Percentiles rank a stretch among this genome's conserved stretches.
Conservation (phyloP, 768 basidiomycete species). For the Collybiopsis luxurians region DNA sequence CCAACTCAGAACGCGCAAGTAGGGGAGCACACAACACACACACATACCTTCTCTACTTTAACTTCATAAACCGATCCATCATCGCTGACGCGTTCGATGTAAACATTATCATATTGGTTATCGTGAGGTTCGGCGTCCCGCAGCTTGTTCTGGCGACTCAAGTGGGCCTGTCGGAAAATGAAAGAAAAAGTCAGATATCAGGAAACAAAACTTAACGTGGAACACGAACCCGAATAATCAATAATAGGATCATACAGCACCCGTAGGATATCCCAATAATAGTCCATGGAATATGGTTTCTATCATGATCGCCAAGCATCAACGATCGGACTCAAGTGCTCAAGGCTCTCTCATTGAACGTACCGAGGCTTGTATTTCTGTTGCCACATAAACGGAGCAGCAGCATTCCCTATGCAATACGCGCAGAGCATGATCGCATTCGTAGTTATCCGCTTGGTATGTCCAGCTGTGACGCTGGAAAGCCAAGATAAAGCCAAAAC, state of each 20-base stretch:
- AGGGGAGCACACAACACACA: conserved; percentile 2
- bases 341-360: conserved; percentile 3
- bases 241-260: conserved; percentile 43
- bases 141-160: conserved; percentile 59
- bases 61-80: conserved; percentile 53
- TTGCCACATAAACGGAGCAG: conserved; percentile 73
- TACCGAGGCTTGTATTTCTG: conserved; percentile 63
- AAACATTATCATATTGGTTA: conserved; percentile 57
- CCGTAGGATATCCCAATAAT: conserved; percentile 66
- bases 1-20: not conserved
- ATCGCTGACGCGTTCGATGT: conserved; percentile 46
- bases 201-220: no score
- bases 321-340: not conserved
- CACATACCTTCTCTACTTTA: conserved; percentile 62
- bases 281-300: conserved; percentile 74
- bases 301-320: conserved; percentile 18
- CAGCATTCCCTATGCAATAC: conserved; percentile 63
- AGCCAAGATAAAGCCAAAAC: conserved; percentile 63
- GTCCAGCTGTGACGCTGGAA: conserved; percentile 62
- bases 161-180: conserved; percentile 20
- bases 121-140: conserved; percentile 55
- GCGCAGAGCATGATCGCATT: conserved; percentile 76
- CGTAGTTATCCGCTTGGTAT: conserved; percentile 63
- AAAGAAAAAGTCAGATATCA: no score
- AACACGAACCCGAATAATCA: conserved; percentile 53